A percentile compares a stretch with the other conserved stretches of the same genome.
Conservation (phyloP, 108 stramenopile genomes). For the Nitzschia putrida region DNA sequence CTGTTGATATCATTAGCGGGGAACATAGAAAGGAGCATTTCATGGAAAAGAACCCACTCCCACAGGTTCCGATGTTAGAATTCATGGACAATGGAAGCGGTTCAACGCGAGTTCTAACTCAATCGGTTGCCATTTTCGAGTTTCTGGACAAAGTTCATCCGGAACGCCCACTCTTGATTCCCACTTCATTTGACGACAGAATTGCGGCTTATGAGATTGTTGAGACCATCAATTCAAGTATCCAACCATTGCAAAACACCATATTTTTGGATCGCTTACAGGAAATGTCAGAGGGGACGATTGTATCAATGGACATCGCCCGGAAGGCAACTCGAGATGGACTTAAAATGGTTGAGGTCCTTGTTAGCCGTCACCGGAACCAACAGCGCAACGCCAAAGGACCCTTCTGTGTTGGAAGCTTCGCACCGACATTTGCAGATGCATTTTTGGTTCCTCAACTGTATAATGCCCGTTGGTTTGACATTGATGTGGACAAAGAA, state of each 20-base stretch:
- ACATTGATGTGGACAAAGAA: slow-evolving; percentile 53
- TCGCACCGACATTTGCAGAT: slow-evolving; percentile 77
- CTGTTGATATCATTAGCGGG: slow-evolving; percentile 43
- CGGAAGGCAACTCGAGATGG: slow-evolving; percentile 50
- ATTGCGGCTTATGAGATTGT: slow-evolving; percentile 62
- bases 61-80: slow-evolving; percentile 71
- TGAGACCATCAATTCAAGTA: slow-evolving; percentile 70
- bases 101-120: slow-evolving; percentile 37
- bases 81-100: slow-evolving; percentile 32
- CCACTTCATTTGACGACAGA: slow-evolving; percentile 36
- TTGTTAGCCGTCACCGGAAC: slow-evolving; percentile 36
- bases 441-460: slow-evolving; percentile 69
- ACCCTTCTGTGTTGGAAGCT: slow-evolving; percentile 66
- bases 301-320: slow-evolving; percentile 48
- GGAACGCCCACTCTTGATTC: slow-evolving; percentile 29
- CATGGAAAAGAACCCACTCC: slow-evolving; percentile 54
- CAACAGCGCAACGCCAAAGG: slow-evolving; percentile 26
- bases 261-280: slow-evolving; percentile 36
- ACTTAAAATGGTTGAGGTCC: slow-evolving; percentile 48
- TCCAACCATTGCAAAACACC: slow-evolving; percentile 74
- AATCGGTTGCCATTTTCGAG: slow-evolving; percentile 82
- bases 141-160: slow-evolving; percentile 73
- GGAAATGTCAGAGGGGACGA: slow-evolving; percentile 26
- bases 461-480: slow-evolving; percentile 63
- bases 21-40: slow-evolving; percentile 43